A percentile compares a stretch with the other conserved stretches of the same genome.
Evolutionary conservation across 176 grass and related monocot species (phyloP).

Genomic region (Chrysopogon serrulatus): DNA sequence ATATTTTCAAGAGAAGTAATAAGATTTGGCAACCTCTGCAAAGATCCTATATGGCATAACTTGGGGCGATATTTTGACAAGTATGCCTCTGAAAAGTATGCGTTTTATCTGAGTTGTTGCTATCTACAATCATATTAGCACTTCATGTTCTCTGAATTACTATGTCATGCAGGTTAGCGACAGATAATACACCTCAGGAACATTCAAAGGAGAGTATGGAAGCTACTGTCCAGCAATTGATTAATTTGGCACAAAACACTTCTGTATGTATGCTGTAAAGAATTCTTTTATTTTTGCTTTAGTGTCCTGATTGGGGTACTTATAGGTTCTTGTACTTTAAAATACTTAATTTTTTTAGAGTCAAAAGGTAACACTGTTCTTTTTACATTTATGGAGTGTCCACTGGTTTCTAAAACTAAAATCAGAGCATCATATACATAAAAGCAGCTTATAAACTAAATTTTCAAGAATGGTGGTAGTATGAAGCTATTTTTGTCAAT

Average conservation of each 20-base stretch:
- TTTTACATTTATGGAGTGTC: not conserved
- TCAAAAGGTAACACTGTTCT: not conserved
- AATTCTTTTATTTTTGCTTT: not conserved
- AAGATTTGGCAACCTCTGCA: conserved; percentile 87
- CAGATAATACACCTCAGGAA: conserved; percentile 53
- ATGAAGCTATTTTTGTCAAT: not conserved
- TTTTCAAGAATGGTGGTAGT: not conserved
- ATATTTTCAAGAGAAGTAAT: conserved; percentile 89
- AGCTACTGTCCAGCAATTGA: conserved; percentile 57
- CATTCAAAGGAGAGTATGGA: conserved; percentile 74
- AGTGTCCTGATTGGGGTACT: not conserved
- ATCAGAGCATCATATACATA: not conserved
- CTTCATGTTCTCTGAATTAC: conserved; percentile 29
- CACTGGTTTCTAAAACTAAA: not conserved
- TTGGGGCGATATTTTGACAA: conserved; percentile 89
- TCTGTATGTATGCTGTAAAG: conserved; percentile 52
- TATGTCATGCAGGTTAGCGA: conserved; percentile 50
- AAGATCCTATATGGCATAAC: conserved; percentile 94
- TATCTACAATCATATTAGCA: not conserved
- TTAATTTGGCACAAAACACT: conserved; percentile 84
- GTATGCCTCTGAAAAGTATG: conserved; percentile 53
- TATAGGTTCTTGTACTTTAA: not conserved
- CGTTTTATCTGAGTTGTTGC: not conserved
- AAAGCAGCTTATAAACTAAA: not conserved
- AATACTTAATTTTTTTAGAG: not conserved